phyloP scores from a whole-genome alignment of 331 rosid species.

The Acacia pycnantha region DNA sequence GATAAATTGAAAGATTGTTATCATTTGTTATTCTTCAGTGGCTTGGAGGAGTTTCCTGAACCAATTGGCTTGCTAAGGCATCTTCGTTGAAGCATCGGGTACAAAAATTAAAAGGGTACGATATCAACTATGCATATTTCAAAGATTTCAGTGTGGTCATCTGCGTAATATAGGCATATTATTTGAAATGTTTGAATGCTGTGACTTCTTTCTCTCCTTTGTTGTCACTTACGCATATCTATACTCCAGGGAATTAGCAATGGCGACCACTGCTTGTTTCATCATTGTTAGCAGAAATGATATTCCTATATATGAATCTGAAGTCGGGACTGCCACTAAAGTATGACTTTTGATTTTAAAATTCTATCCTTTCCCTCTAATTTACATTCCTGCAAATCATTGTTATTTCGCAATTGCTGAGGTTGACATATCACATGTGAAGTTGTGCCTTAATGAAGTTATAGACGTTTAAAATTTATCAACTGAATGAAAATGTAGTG shows the following conservation, averaged over 20 bases:
- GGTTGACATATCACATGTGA: background rate
- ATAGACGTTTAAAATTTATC: background rate
- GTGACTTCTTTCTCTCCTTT: background rate
- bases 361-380: background rate
- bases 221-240: background rate
- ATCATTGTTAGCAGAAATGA: conserved; percentile 94
- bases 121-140: background rate
- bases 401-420: conserved; percentile 3
- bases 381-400: background rate
- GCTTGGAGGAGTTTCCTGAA: background rate
- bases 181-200: background rate
- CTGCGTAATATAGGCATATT: background rate
- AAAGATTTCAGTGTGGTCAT: background rate
- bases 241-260: conserved; percentile 35
- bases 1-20: background rate
- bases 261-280: conserved; percentile 97
- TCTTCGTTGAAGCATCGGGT: background rate
- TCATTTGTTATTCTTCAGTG: background rate
- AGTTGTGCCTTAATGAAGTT: conserved; percentile 6
- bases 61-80: background rate
- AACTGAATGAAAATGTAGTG: conserved; percentile 16
- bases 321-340: conserved; percentile 95
- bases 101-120: background rate
- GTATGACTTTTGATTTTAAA: conserved; percentile 36
- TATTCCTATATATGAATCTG: conserved; percentile 96